A percentile compares a stretch with the other conserved stretches of the same genome.
Conservation (phyloP, 208 protist genomes). For the Acanthamoeba sp. region DNA sequence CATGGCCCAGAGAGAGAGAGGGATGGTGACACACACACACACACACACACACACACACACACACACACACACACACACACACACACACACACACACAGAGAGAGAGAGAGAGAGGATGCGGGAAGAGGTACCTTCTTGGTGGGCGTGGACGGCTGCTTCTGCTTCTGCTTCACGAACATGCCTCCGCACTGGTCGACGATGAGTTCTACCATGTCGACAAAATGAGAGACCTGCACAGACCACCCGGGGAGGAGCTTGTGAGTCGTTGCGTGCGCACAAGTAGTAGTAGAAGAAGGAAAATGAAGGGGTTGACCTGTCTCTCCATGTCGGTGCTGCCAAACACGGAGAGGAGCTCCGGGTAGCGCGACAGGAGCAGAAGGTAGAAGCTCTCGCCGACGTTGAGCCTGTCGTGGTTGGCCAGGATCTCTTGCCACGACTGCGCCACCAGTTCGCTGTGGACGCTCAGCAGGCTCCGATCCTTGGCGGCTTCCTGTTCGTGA, state of each 20-base stretch:
- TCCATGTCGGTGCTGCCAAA: slow-evolving; percentile 27
- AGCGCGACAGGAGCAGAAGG: background rate
- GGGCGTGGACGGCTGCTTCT: too few species aligned
- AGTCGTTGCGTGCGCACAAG: too few species aligned
- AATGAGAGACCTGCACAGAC: background rate
- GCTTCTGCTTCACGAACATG: background rate
- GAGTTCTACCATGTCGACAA: slow-evolving; percentile 27
- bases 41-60: too few species aligned
- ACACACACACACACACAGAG: too few species aligned
- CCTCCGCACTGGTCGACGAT: slow-evolving; percentile 24
- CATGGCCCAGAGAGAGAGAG: too few species aligned
- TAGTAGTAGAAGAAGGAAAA: too few species aligned
- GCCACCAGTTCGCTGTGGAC: background rate
- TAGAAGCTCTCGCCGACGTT: slow-evolving; percentile 31
- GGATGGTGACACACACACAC: too few species aligned
- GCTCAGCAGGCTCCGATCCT: background rate
- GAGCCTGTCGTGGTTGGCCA: background rate
- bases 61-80: too few species aligned
- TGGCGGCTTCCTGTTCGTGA: background rate
- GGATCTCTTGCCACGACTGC: background rate
- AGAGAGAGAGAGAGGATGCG: too few species aligned
- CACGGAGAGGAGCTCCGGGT: slow-evolving; percentile 1
- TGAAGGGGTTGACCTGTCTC: background rate
- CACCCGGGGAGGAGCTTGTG: too few species aligned
- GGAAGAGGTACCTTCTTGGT: too few species aligned